Evolutionary conservation across 352 stramenopile genomes (phyloP), one percentile per base, ranked within the genome.

Genomic region (Phytophthora pini): DNA sequence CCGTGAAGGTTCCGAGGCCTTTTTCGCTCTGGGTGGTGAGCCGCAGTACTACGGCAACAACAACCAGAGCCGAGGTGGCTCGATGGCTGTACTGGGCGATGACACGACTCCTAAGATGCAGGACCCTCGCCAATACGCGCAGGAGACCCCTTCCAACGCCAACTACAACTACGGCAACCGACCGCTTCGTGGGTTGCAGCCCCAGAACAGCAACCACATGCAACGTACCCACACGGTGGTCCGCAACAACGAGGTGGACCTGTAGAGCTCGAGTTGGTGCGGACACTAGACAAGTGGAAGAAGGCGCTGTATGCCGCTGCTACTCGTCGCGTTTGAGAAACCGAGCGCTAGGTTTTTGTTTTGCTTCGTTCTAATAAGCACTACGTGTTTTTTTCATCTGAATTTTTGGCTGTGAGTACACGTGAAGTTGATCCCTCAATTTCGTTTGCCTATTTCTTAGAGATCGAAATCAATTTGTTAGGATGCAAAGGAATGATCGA

Each of bases 191-290:
- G 62, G 58, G 0, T 41, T 75, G 12, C 66, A 72, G 53, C 70
- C 61, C 1, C 53, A 74, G 26, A 32, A 26, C 31, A 56, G 41
- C 66, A 32, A 69, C 56, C 43, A 54, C 26, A 76, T 76, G 64
- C 52, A 62, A 52, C 70, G 65, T 20, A 77, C 60, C 6, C 70
- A 69, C 48, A 58, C 56, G 7, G 43, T 62, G 22, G 65, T 74
- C 68, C 75, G 76, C 56, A 80, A 61, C 61, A 77, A 87, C 63
- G 78, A 87, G 52, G 78, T 84, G 31, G 72, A 81, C 47, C 46
- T 79, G 53, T 79, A 79, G 55, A 71, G 39, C 12, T 4, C 24
- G 24, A 45, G 45, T 17, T 43, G 50, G 9, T 53, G 50, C 22
- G 48, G 47, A 66, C 32, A 56, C 46, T 38, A 61, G 39, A 51